A percentile compares a stretch with the other conserved stretches of the same genome.
phyloP scores from a whole-genome alignment of 2,329 filamentous ascomycete species.

The Ophiostoma piceae region DNA sequence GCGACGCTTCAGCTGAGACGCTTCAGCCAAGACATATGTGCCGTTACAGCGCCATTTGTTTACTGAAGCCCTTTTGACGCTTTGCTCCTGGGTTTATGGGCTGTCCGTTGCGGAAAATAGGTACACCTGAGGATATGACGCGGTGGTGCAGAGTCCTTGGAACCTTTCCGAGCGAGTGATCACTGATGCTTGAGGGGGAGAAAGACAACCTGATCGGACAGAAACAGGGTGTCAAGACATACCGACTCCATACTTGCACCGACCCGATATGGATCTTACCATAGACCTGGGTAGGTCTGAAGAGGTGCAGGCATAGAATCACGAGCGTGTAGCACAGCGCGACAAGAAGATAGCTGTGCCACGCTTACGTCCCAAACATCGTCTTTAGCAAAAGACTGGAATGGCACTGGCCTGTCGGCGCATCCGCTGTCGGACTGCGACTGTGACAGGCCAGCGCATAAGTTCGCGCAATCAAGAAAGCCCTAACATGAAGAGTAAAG shows the following conservation, averaged over 20 bases:
- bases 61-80: slow-evolving; percentile 43
- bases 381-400: slow-evolving; percentile 65
- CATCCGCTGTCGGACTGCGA: slow-evolving; percentile 42
- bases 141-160: slow-evolving; percentile 20
- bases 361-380: slow-evolving; percentile 81
- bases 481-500: slow-evolving; percentile 87
- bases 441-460: slow-evolving; percentile 79
- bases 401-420: slow-evolving; percentile 34
- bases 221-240: slow-evolving; percentile 59
- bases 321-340: slow-evolving; percentile 62
- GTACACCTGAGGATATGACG: slow-evolving; percentile 45
- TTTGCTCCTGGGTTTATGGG: slow-evolving; percentile 54
- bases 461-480: slow-evolving; percentile 82
- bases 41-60: slow-evolving; percentile 36
- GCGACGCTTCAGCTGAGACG: slow-evolving; percentile 60
- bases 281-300: slow-evolving; percentile 38
- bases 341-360: slow-evolving; percentile 50
- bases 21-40: slow-evolving; percentile 51
- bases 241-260: slow-evolving; percentile 75
- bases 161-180: slow-evolving; percentile 20
- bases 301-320: slow-evolving; percentile 69
- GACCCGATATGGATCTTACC: slow-evolving; percentile 33
- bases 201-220: slow-evolving; percentile 58
- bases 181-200: slow-evolving; percentile 44
- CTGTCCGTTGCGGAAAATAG: slow-evolving; percentile 54